These are phyloP conservation scores for Russula compacta DNA, from an alignment of 768 basidiomycete species.

Conservation along the genomic window DNA sequence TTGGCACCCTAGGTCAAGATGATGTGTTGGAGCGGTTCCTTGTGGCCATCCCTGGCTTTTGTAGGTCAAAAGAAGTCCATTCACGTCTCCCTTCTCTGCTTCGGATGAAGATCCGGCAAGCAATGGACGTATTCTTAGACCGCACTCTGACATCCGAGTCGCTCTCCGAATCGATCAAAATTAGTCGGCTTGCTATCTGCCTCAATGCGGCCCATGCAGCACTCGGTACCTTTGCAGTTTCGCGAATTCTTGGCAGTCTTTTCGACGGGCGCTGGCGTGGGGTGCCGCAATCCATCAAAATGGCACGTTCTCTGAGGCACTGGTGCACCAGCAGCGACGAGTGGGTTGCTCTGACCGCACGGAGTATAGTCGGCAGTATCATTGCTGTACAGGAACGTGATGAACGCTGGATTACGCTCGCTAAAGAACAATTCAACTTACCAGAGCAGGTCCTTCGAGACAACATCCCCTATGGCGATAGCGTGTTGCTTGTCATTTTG, in stretches of 20 bases:
- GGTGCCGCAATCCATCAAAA: not conserved
- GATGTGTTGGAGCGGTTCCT: not conserved
- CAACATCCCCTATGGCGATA: not conserved
- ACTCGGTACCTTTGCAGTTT: not conserved
- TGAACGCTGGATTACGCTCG: not conserved
- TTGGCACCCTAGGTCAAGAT: not conserved
- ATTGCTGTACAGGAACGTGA: not conserved
- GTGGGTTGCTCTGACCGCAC: not conserved
- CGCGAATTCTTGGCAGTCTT: not conserved
- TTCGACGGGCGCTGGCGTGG: not conserved
- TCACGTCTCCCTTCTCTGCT: not conserved
- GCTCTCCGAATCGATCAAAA: not conserved
- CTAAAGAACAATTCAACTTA: not conserved
- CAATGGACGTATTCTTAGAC: not conserved
- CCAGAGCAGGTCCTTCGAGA: not conserved
- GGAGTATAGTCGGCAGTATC: not conserved
- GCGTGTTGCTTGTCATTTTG: not conserved
- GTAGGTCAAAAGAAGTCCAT: not conserved
- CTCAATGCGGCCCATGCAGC: not conserved
- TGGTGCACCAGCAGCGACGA: not conserved
- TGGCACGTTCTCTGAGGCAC: not conserved
- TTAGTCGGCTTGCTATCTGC: not conserved
- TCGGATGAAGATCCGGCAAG: not conserved
- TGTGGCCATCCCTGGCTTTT: not conserved
- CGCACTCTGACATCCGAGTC: not conserved